Base-by-base conservation (phyloP, 1,284 basidiomycete species). In the Cryptococcus wingfieldii region DNA sequence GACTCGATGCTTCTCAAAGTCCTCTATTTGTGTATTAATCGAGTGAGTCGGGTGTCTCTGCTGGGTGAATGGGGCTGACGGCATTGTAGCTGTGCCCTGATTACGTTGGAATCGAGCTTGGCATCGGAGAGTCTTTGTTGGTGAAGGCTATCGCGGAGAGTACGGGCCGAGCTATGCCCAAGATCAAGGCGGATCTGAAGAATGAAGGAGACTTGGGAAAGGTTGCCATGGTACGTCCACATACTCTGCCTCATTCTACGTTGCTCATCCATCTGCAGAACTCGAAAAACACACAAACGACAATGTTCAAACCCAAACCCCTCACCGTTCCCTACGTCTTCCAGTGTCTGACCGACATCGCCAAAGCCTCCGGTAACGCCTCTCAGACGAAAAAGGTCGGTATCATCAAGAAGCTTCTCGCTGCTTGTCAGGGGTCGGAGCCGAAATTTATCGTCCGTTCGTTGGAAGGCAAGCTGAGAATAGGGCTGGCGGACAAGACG, bases 401-500 rank as follows among this genome's bases (percentile, higher is more conserved):
- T 1, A 89, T 95, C 62, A 96, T 99, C 70, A 96, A 92, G 51
- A 92, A 94, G 70, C 81, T 99, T 2, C 82, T 99, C 1, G 91
- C 94, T 2, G 87, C 91, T 5, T 98, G 94, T 70, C 86, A 91
- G 68, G 89, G 86, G 46, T 76, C 67, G 41, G 84, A 85, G 68
- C 93, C 95, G 23, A 98, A 98, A 75, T 99, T 95, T 74, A 89
- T 98, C 60, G 88, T 98, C 51, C 87, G 96, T 49, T 92, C 89
- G 74, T 78, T 98, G 63, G 95, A 98, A 78, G 96, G 96, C 54
- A 99, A 99, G 77, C 83, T 99, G 38, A 85, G 96, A 6, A 98
- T 99, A 69, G 92, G 96, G 45, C 87, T 98, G 65, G 96, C 96
- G 2, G 96, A 98, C 72, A 86, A 90, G 53, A 94, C 93, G 0